A percentile compares a stretch with the other conserved stretches of the same genome.
Evolutionary conservation across 2,329 filamentous ascomycete species (phyloP).

Genomic region (Chaetomiaceae sp.): DNA sequence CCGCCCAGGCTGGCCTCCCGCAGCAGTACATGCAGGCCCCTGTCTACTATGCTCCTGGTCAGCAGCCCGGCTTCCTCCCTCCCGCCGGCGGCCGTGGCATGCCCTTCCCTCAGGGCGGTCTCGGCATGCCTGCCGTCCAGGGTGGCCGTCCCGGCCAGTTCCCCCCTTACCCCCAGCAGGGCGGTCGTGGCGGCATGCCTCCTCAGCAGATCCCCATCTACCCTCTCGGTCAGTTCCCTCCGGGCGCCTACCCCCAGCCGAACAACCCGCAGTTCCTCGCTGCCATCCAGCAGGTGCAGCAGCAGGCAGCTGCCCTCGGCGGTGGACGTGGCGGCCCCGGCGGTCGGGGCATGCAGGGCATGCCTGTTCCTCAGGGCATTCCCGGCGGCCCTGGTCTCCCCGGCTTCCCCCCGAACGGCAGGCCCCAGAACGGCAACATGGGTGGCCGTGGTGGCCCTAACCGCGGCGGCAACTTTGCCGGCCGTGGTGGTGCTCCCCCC

Average conservation of each 20-base stretch:
- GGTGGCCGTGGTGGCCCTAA: conserved; percentile 41
- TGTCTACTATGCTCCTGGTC: conserved; percentile 86
- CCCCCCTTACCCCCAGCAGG: conserved; percentile 78
- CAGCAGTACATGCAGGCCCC: conserved; percentile 83
- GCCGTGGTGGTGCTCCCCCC: conserved; percentile 40
- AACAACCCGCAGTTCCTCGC: conserved; percentile 74
- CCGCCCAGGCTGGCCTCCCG: conserved; percentile 82
- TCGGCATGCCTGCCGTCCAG: conserved; percentile 67
- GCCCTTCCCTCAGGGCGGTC: conserved; percentile 59
- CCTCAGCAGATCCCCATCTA: conserved; percentile 89
- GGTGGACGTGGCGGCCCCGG: conserved; percentile 55
- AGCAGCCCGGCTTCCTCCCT: conserved; percentile 67
- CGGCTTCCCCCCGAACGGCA: conserved; percentile 53
- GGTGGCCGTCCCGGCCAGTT: conserved; percentile 83
- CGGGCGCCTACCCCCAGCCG: conserved; percentile 71
- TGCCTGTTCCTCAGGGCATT: conserved; percentile 47
- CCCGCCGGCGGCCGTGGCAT: conserved; percentile 61
- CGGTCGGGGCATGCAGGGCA: conserved; percentile 66
- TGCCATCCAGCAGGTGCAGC: conserved; percentile 75
- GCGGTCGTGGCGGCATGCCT: conserved; percentile 76
- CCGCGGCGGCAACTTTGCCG: conserved; percentile 38
- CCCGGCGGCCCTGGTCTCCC: conserved; percentile 47
- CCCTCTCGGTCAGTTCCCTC: conserved; percentile 73
- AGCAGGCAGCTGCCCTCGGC: conserved; percentile 43
- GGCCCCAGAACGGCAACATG: conserved; percentile 43